Percentiles rank a stretch among this genome's conserved stretches.
Evolutionary conservation across 2,329 filamentous ascomycete genomes (phyloP).

Genomic region (Monosporascus sp.): DNA sequence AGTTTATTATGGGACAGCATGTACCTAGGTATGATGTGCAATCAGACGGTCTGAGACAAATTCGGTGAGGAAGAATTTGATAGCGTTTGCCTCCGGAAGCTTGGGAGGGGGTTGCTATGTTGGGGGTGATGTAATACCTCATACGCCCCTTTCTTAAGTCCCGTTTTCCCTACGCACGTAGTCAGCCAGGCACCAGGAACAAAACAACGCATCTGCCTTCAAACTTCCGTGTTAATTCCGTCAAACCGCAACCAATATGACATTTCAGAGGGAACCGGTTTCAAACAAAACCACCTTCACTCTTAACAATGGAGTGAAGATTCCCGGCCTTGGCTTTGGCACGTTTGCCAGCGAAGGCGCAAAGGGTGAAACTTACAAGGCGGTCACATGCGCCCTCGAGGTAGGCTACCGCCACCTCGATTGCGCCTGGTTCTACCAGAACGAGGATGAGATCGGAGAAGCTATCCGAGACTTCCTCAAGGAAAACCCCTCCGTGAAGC

Average conservation of each 20-base stretch:
- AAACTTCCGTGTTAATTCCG: not conserved
- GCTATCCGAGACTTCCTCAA: slow-evolving; percentile 44
- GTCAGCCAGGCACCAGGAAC: too few species aligned
- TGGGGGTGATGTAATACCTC: not conserved
- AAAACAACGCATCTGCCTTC: not conserved
- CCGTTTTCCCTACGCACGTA: not conserved
- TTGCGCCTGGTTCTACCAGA: slow-evolving; percentile 65
- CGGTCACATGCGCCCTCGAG: slow-evolving; percentile 58
- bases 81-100: not conserved
- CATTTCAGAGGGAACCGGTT: not conserved
- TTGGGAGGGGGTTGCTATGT: not conserved
- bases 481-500: slow-evolving; percentile 38
- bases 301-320: slow-evolving; percentile 48
- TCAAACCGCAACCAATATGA: not conserved
- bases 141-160: not conserved
- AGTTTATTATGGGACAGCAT: not conserved
- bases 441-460: slow-evolving; percentile 56
- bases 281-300: slow-evolving; percentile 32
- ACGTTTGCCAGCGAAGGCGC: slow-evolving; percentile 62
- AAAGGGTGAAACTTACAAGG: slow-evolving; percentile 54
- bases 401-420: slow-evolving; percentile 62
- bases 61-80: not conserved
- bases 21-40: not conserved
- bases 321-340: slow-evolving; percentile 59
- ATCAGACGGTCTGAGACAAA: not conserved